Percentiles rank a stretch among this genome's conserved stretches.
phyloP scores from a whole-genome alignment of 257 asterid genomes.

The Galeopsis tetrahit region DNA sequence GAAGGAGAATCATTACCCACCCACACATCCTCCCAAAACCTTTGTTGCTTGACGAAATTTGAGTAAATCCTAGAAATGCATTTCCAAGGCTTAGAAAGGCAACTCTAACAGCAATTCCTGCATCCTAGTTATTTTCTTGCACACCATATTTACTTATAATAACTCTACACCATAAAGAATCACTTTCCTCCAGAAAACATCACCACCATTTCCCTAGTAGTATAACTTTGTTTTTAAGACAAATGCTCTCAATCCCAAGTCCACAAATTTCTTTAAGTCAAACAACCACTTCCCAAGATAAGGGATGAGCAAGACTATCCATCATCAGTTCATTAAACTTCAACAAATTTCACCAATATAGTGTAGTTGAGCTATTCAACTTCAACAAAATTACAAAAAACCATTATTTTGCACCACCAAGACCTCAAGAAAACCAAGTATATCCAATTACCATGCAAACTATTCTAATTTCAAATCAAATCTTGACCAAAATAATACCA shows the following conservation, averaged over 20 bases:
- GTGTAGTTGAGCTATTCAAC: not conserved
- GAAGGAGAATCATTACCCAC: too few relatives aligned
- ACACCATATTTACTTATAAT: not conserved
- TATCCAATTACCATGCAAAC: not conserved
- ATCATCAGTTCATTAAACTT: not conserved
- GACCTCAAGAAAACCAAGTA: not conserved
- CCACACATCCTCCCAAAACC: too few relatives aligned
- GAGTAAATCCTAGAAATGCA: too few relatives aligned
- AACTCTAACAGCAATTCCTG: not conserved
- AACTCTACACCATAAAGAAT: not conserved
- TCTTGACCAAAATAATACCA: not conserved
- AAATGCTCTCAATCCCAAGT: not conserved
- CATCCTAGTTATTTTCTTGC: not conserved
- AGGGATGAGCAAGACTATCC: not conserved
- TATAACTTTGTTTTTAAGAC: not conserved
- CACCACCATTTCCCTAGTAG: not conserved
- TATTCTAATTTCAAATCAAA: not conserved
- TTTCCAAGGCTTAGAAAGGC: too few relatives aligned
- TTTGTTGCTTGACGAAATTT: too few relatives aligned
- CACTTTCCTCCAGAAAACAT: not conserved
- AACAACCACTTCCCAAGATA: slow-evolving; percentile 3
- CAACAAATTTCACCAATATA: not conserved
- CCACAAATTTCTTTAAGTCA: not conserved
- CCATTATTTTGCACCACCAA: too few relatives aligned
- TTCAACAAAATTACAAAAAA: not conserved